A percentile compares a stretch with the other conserved stretches of the same genome.
These are phyloP conservation scores for Nothopassalora personata DNA, from an alignment of 2,329 filamentous ascomycete genomes.

Conservation along the genomic window DNA sequence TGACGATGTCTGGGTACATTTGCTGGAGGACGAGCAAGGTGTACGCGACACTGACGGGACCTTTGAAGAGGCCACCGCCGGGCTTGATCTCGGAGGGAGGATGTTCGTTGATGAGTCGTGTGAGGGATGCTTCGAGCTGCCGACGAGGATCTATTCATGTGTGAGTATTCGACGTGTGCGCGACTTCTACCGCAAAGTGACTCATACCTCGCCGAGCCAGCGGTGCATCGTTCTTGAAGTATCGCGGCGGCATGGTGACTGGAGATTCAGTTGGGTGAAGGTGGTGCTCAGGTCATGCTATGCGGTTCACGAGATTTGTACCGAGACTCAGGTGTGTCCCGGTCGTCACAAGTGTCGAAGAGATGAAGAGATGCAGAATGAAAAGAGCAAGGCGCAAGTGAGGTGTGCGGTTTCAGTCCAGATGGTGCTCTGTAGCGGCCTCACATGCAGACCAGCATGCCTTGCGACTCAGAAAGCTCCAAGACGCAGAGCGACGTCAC, in stretches of 20 bases:
- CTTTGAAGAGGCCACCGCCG: conserved; percentile 47
- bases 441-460: background rate
- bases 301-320: background rate
- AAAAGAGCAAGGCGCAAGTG: background rate
- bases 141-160: conserved; percentile 40
- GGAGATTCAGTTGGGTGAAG: background rate
- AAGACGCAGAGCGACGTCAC: background rate
- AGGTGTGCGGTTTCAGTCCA: background rate
- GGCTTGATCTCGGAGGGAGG: conserved; percentile 44
- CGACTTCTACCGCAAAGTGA: background rate
- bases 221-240: conserved; percentile 38
- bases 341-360: background rate
- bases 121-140: conserved; percentile 47
- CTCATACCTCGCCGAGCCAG: conserved; percentile 31
- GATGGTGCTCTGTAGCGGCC: background rate
- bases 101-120: conserved; percentile 44
- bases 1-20: conserved; percentile 43
- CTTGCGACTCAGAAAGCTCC: background rate
- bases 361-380: background rate
- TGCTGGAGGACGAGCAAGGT: conserved; percentile 47
- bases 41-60: conserved; percentile 46
- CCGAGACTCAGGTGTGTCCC: too few relatives aligned
- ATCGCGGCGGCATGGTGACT: conserved; percentile 31
- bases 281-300: conserved; percentile 6
- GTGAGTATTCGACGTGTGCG: background rate